These are phyloP conservation scores for Eucalyptus erythrocorys DNA, from an alignment of 345 rosid species.

Conservation along the genomic window DNA sequence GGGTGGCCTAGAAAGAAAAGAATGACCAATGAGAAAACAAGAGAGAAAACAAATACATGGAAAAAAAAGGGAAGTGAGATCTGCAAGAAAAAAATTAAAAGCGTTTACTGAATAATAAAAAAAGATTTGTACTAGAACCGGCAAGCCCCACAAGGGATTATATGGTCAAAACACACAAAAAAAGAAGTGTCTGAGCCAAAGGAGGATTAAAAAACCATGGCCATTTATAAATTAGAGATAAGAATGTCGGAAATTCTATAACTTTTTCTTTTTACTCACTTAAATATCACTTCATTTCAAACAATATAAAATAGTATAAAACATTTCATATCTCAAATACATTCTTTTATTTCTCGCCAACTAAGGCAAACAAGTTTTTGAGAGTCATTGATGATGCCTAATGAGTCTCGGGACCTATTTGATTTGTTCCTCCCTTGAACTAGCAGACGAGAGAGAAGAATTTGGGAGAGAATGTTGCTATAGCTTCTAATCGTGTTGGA, in stretches of 20 bases:
- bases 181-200: no score
- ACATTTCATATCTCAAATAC: neutral
- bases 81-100: no score
- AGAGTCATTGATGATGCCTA: neutral
- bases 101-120: accelerated
- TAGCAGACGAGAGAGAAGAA: neutral
- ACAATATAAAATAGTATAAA: neutral
- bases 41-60: no score
- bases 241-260: no score
- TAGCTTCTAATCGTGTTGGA: neutral
- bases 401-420: neutral
- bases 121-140: no score
- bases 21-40: no score
- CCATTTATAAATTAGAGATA: no score
- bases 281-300: neutral
- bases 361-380: neutral
- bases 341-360: neutral
- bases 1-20: no score
- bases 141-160: accelerated
- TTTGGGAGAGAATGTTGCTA: neutral
- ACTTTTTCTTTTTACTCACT: no score
- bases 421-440: neutral
- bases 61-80: no score
- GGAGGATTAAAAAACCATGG: no score
- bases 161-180: no score